Conservation (phyloP, 2,329 filamentous ascomycete genomes). For the Dendrostoma leiphaemia region DNA sequence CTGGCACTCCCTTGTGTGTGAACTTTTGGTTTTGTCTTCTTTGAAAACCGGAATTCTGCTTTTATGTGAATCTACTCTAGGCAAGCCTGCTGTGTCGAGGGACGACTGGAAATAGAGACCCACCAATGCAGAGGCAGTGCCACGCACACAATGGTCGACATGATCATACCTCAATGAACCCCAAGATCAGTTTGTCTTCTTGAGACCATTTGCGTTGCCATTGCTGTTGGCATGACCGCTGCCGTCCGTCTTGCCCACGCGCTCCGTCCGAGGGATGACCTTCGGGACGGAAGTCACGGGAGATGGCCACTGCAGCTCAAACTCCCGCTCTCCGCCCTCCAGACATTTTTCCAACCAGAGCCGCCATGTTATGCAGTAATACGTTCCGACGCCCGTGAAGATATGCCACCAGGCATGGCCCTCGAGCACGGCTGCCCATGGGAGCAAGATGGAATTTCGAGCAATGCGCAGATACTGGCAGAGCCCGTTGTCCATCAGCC, state of each 20-base stretch:
- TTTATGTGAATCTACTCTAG: neutral
- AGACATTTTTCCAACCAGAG: slow-evolving; percentile 78
- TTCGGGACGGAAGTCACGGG: slow-evolving; percentile 52
- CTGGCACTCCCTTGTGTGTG: too few species aligned
- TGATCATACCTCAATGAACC: too few species aligned
- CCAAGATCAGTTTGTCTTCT: slow-evolving; percentile 8
- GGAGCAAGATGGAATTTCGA: slow-evolving; percentile 68
- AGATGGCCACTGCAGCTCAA: slow-evolving; percentile 67
- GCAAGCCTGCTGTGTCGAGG: neutral
- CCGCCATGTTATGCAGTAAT: slow-evolving; percentile 82
- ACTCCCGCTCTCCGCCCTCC: slow-evolving; percentile 70
- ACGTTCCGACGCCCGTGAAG: slow-evolving; percentile 79
- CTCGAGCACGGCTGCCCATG: slow-evolving; percentile 73
- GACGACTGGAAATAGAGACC: neutral
- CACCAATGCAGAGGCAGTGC: neutral
- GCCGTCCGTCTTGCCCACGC: neutral
- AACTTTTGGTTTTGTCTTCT: too few species aligned
- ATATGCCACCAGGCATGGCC: slow-evolving; percentile 66
- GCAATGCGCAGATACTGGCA: slow-evolving; percentile 64
- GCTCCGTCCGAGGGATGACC: slow-evolving; percentile 32
- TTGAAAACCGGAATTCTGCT: too few species aligned
- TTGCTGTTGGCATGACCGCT: neutral
- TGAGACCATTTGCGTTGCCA: neutral
- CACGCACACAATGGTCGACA: neutral
- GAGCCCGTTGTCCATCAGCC: slow-evolving; percentile 77